Evolutionary conservation across 2,329 filamentous ascomycete species (phyloP).

Genomic region (Geoglossum cookeanum): DNA sequence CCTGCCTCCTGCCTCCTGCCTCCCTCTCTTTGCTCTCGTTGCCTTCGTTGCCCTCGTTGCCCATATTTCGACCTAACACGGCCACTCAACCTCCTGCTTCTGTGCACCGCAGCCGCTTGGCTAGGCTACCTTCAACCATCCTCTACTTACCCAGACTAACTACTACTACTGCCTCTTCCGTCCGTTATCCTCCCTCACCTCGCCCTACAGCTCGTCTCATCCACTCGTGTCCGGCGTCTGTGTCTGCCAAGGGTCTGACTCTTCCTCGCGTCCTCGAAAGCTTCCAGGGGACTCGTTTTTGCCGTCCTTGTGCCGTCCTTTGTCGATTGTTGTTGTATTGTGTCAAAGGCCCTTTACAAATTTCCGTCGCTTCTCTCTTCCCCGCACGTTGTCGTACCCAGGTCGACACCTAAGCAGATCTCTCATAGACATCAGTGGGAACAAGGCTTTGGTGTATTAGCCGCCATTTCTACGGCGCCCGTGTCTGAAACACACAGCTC

Average conservation of each 20-base stretch:
- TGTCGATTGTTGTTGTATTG: not conserved
- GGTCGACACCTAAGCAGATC: not conserved
- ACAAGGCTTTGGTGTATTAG: not conserved
- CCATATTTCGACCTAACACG: not conserved
- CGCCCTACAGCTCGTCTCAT: not conserved
- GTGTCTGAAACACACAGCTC: conserved; percentile 62
- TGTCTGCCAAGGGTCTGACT: not conserved
- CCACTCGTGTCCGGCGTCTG: not conserved
- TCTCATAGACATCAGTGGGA: not conserved
- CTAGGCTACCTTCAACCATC: not conserved
- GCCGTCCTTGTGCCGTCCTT: not conserved
- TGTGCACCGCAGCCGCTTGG: not conserved
- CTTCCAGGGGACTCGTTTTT: not conserved
- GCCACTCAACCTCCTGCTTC: not conserved
- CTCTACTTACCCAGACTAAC: not conserved
- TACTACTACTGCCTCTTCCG: too few relatives aligned
- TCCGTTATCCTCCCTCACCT: not conserved
- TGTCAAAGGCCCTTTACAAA: not conserved
- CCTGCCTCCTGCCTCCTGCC: too few relatives aligned
- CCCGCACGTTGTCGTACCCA: not conserved
- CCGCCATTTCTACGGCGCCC: not conserved
- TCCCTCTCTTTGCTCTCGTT: not conserved
- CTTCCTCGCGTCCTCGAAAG: not conserved
- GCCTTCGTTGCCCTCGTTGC: not conserved
- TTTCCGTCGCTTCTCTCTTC: not conserved